phyloP scores from a whole-genome alignment of 2,329 filamentous ascomycete genomes.

The Pleochaeta shiraiana region DNA sequence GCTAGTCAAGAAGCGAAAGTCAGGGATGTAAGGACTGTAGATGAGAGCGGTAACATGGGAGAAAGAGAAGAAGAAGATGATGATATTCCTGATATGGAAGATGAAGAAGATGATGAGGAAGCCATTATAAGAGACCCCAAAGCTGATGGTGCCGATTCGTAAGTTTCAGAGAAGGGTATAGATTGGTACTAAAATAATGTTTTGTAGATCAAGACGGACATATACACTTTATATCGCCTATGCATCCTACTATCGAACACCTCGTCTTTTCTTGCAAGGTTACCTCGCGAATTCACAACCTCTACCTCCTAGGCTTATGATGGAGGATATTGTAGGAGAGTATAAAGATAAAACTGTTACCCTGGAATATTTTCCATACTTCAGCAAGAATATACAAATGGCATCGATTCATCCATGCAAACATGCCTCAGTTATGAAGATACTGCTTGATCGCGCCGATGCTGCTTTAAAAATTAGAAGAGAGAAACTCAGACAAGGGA shows the following conservation, averaged over 20 bases:
- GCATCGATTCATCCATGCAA: conserved; percentile 94
- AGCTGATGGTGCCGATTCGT: conserved; percentile 16
- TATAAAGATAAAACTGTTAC: conserved; percentile 99
- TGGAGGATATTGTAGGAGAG: conserved; percentile 91
- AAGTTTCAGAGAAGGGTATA: conserved; percentile 6
- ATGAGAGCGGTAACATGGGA: conserved; percentile 63
- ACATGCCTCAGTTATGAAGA: conserved; percentile 96
- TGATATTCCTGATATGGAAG: conserved; percentile 79
- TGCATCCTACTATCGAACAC: conserved; percentile 88
- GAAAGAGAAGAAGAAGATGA: conserved; percentile 48
- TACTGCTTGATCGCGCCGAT: conserved; percentile 83
- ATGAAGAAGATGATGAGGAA: conserved; percentile 95
- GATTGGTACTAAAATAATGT: conserved; percentile 6
- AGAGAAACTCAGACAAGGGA: conserved; percentile 49
- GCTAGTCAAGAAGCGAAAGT: conserved; percentile 57
- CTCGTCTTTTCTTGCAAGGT: conserved; percentile 83
- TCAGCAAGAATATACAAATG: conserved; percentile 81
- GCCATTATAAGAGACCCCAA: conserved; percentile 70
- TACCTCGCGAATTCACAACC: conserved; percentile 64
- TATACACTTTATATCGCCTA: conserved; percentile 99
- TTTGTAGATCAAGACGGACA: conserved; percentile 53
- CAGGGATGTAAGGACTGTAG: conserved; percentile 66
- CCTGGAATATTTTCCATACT: conserved; percentile 92
- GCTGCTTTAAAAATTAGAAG: conserved; percentile 74
- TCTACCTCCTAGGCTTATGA: conserved; percentile 66